Evolutionary conservation across 805 yeast species (phyloP).

Genomic region (Nematodospora valgi): DNA sequence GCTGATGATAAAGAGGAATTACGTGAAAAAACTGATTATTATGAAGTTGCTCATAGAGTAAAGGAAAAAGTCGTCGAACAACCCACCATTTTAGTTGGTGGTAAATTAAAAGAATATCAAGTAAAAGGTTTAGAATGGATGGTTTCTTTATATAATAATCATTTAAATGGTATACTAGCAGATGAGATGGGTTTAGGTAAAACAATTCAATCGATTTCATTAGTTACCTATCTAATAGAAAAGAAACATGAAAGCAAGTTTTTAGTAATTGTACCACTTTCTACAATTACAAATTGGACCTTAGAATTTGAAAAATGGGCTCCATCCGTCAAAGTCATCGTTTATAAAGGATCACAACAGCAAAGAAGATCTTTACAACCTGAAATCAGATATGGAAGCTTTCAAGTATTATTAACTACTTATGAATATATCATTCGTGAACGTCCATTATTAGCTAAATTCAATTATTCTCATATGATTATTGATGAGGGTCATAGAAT

Average conservation of each 20-base stretch:
- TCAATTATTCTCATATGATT: slow-evolving; percentile 81
- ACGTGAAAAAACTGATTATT: slow-evolving; percentile 69
- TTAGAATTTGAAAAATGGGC: slow-evolving; percentile 88
- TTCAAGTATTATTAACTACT: slow-evolving; percentile 75
- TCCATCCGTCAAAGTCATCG: slow-evolving; percentile 66
- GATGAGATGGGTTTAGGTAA: slow-evolving; percentile 71
- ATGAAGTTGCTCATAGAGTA: slow-evolving; percentile 75
- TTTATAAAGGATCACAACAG: slow-evolving; percentile 75
- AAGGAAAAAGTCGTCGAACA: slow-evolving; percentile 65
- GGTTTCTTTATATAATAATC: slow-evolving; percentile 60
- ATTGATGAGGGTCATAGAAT: slow-evolving; percentile 90
- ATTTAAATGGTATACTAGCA: slow-evolving; percentile 60
- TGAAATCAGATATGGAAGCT: slow-evolving; percentile 64
- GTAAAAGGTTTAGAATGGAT: slow-evolving; percentile 64
- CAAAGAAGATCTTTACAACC: slow-evolving; percentile 65
- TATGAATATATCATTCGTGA: slow-evolving; percentile 80
- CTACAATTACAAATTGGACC: slow-evolving; percentile 84
- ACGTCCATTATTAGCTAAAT: slow-evolving; percentile 63
- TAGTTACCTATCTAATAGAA: slow-evolving; percentile 68
- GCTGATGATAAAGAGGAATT: slow-evolving; percentile 48
- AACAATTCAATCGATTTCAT: slow-evolving; percentile 73
- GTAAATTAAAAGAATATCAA: slow-evolving; percentile 75
- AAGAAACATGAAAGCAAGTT: slow-evolving; percentile 67
- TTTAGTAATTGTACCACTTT: slow-evolving; percentile 77
- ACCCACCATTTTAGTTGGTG: slow-evolving; percentile 71